These are phyloP conservation scores for Epicoccum nigrum DNA, from an alignment of 2,329 filamentous ascomycete genomes.

Conservation along the genomic window DNA sequence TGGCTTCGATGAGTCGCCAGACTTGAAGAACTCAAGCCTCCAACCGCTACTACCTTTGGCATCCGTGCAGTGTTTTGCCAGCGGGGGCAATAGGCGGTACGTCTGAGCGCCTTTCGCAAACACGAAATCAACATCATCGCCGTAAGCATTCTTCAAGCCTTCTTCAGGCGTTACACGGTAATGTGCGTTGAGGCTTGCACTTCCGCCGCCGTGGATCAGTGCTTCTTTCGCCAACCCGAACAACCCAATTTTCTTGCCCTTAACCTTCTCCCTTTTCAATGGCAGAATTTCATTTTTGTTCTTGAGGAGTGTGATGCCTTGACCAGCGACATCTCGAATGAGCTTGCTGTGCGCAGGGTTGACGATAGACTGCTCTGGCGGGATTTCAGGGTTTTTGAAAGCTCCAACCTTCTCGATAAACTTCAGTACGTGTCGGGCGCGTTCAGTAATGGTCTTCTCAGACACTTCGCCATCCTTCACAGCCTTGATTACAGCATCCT, in stretches of 20 bases:
- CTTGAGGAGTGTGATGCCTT: slow-evolving; percentile 75
- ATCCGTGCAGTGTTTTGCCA: slow-evolving; percentile 35
- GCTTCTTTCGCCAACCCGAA: slow-evolving; percentile 69
- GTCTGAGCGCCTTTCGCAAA: slow-evolving; percentile 44
- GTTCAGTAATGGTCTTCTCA: slow-evolving; percentile 39
- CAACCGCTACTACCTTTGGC: slow-evolving; percentile 38
- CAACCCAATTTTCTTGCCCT: slow-evolving; percentile 67
- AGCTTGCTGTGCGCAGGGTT: slow-evolving; percentile 65
- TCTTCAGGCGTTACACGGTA: slow-evolving; percentile 38
- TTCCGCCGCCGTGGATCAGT: slow-evolving; percentile 44
- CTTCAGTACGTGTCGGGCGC: slow-evolving; percentile 54
- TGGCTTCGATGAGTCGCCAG: slow-evolving; percentile 32
- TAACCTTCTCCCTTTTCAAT: slow-evolving; percentile 62
- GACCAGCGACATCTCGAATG: slow-evolving; percentile 68
- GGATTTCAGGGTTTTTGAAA: slow-evolving; percentile 62
- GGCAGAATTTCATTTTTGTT: slow-evolving; percentile 71
- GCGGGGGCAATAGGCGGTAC: slow-evolving; percentile 42
- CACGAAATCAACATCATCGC: slow-evolving; percentile 38
- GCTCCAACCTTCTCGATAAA: slow-evolving; percentile 72
- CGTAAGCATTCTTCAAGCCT: slow-evolving; percentile 34
- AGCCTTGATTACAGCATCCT: slow-evolving; percentile 62
- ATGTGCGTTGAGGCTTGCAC: slow-evolving; percentile 35
- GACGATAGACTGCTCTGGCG: slow-evolving; percentile 67
- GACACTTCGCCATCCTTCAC: slow-evolving; percentile 57
- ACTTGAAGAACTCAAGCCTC: slow-evolving; percentile 38